These are phyloP conservation scores for Meira nashicola DNA, from an alignment of 1,284 basidiomycete species.

Conservation along the genomic window DNA sequence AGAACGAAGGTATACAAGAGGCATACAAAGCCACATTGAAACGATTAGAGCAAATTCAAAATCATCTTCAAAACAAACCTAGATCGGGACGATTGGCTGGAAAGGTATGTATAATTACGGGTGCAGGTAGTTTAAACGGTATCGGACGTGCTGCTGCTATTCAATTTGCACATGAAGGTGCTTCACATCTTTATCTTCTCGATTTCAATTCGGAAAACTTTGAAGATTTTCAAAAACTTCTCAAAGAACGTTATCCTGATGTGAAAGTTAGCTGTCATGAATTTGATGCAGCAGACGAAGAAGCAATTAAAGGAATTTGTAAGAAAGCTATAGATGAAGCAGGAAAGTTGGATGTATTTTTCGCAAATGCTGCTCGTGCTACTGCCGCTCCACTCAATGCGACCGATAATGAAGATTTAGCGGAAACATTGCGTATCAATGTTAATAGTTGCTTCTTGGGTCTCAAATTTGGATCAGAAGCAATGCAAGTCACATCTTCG, in stretches of 20 bases:
- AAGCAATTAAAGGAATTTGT: conserved; percentile 67
- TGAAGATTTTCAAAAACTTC: conserved; percentile 65
- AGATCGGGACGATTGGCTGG: conserved; percentile 63
- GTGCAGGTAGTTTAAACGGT: conserved; percentile 53
- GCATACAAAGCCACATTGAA: conserved; percentile 28
- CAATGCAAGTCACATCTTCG: conserved; percentile 68
- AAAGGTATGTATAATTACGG: conserved; percentile 87
- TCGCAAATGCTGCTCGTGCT: conserved; percentile 67
- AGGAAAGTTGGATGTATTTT: conserved; percentile 83
- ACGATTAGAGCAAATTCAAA: conserved; percentile 65
- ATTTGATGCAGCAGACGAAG: conserved; percentile 77
- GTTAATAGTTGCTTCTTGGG: conserved; percentile 82
- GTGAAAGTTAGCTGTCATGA: conserved; percentile 63
- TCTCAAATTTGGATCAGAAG: conserved; percentile 74
- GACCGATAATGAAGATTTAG: conserved; percentile 66
- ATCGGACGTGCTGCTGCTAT: conserved; percentile 40
- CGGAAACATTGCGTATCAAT: conserved; percentile 74
- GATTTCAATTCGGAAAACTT: conserved; percentile 72
- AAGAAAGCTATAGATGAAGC: conserved; percentile 71
- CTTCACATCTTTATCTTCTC: conserved; percentile 74
- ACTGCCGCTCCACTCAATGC: conserved; percentile 58
- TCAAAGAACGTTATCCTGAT: conserved; percentile 67
- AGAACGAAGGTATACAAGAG: not conserved
- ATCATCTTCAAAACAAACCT: conserved; percentile 63
- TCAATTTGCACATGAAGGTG: conserved; percentile 53